Conservation (phyloP, 148 eudicot genomes). For the Fagopyrum esculentum region DNA sequence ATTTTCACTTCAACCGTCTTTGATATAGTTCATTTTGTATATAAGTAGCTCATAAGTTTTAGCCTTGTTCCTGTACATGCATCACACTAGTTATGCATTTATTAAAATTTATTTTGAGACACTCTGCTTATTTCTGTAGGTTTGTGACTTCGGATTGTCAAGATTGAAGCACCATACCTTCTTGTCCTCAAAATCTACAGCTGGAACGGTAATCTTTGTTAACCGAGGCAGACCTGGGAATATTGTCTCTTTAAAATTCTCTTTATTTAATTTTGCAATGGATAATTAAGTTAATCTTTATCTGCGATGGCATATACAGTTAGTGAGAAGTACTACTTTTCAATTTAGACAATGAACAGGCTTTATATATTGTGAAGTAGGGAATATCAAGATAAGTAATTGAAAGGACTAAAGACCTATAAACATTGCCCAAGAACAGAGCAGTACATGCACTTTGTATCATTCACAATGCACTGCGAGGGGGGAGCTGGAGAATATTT, state of each 20-base stretch:
- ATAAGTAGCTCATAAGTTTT: neutral
- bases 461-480: neutral
- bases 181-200: slow-evolving; percentile 85
- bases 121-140: slow-evolving; percentile 35
- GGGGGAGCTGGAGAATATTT: neutral
- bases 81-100: neutral
- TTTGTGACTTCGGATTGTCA: slow-evolving; percentile 94
- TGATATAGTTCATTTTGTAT: neutral
- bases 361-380: neutral
- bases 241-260: neutral
- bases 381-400: neutral
- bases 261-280: neutral
- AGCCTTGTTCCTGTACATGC: neutral
- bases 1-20: neutral
- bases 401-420: neutral
- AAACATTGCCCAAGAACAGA: neutral
- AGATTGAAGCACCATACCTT: slow-evolving; percentile 88
- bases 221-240: neutral
- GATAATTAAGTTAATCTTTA: neutral
- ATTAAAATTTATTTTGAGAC: neutral
- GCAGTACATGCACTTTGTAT: neutral
- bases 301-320: neutral
- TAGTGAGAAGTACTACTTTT: neutral
- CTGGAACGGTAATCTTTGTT: slow-evolving; percentile 78
- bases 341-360: neutral